These are phyloP conservation scores for Aspergillus sojae DNA, from an alignment of 2,329 filamentous ascomycete genomes.

Conservation along the genomic window DNA sequence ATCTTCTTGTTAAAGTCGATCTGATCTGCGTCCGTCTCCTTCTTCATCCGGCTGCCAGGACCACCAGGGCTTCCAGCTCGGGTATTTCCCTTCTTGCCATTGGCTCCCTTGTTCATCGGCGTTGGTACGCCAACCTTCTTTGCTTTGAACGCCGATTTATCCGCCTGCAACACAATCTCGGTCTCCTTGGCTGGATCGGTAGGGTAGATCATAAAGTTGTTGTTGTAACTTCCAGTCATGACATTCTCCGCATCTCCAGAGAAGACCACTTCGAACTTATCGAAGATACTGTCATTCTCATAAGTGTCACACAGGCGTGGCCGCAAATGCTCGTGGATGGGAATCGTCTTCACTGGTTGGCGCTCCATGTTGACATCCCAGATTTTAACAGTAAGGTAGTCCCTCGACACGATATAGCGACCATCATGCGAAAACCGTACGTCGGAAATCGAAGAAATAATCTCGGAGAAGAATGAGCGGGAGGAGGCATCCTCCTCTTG, in stretches of 20 bases:
- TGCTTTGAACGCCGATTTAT: slow-evolving; percentile 99
- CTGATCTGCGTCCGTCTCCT: slow-evolving; percentile 98
- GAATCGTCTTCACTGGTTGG: slow-evolving; percentile 96
- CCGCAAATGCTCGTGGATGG: slow-evolving; percentile 94
- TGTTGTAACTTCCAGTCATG: slow-evolving; percentile 99
- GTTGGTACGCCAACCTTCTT: slow-evolving; percentile 99
- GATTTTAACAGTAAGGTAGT: slow-evolving; percentile 98
- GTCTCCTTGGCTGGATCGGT: slow-evolving; percentile 95
- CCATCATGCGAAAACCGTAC: slow-evolving; percentile 97
- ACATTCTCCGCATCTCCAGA: slow-evolving; percentile 98
- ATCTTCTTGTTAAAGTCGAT: slow-evolving; percentile 99
- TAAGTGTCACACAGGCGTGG: slow-evolving; percentile 96
- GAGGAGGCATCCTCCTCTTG: slow-evolving; percentile 97
- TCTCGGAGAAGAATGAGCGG: slow-evolving; percentile 99
- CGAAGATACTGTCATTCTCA: slow-evolving; percentile 98
- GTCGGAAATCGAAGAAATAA: slow-evolving; percentile 98
- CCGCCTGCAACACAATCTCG: slow-evolving; percentile 94
- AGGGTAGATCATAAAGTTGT: slow-evolving; percentile 99
- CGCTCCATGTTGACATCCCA: slow-evolving; percentile 99
- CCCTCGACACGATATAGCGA: slow-evolving; percentile 93
- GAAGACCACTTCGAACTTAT: slow-evolving; percentile 99
- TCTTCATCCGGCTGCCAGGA: slow-evolving; percentile 92
- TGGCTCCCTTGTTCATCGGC: slow-evolving; percentile 77
- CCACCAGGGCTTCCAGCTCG: slow-evolving; percentile 86
- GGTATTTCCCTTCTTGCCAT: slow-evolving; percentile 83